phyloP scores from a whole-genome alignment of 768 basidiomycete species.

The Mycena vulgaris region DNA sequence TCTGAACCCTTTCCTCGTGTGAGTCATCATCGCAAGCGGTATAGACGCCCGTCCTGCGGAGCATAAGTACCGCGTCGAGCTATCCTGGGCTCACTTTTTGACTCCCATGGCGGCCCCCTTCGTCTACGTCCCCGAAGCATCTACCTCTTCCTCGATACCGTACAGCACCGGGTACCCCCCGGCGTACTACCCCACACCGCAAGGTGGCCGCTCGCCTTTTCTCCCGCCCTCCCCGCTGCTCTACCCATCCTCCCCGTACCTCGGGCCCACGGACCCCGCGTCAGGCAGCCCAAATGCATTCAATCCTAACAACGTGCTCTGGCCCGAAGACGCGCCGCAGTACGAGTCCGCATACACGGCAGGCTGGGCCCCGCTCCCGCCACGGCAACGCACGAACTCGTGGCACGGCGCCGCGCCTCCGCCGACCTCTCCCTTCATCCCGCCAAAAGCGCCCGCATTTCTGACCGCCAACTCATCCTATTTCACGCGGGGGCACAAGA shows the following conservation, averaged over 20 bases:
- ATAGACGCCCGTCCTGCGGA: not conserved
- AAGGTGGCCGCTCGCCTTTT: conserved; percentile 18
- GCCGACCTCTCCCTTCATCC: too few species aligned
- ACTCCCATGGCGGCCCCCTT: conserved; percentile 33
- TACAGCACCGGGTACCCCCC: conserved; percentile 1
- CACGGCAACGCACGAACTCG: not conserved
- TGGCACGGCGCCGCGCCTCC: too few species aligned
- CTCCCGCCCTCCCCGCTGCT: conserved; percentile 27
- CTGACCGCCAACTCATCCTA: not conserved
- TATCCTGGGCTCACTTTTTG: not conserved
- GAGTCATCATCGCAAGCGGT: too few species aligned
- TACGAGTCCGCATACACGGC: not conserved
- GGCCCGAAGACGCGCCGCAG: not conserved
- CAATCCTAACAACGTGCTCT: not conserved
- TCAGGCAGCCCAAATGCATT: not conserved
- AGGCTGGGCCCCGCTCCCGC: not conserved
- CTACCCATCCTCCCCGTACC: conserved; percentile 18
- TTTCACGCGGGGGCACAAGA: not conserved
- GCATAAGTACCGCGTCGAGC: not conserved
- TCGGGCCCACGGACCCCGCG: not conserved
- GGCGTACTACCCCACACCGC: conserved; percentile 21
- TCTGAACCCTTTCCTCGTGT: too few species aligned
- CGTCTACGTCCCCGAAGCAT: conserved; percentile 30
- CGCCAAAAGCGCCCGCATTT: not conserved
- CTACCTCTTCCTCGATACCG: not conserved